Evolutionary conservation across 768 basidiomycete genomes (phyloP), one percentile per base, ranked within the genome.

Genomic region (Xerocomus potaroensis): DNA sequence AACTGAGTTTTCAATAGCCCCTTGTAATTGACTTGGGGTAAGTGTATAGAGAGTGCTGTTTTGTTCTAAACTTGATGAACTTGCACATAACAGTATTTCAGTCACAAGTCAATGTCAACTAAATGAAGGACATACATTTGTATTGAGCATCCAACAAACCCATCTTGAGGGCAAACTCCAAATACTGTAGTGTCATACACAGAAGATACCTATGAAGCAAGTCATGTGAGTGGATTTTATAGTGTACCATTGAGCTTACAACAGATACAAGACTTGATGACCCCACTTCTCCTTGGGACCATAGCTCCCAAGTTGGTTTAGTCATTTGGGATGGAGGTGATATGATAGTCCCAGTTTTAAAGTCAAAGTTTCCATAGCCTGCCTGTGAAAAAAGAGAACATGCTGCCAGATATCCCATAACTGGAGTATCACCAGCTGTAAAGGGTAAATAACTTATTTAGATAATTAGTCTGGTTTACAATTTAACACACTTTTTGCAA

Each of bases 301-400:
- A 59, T 6, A 56, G 7, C 1, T 43, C 24, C 57, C 57, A 58
- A 8, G 30, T 1, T 27, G 22, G 15, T 27, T n/a, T 8, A 12
- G 3, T 10, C 15, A 14, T 18, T 18, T 11, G 29, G 14, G 30
- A n/a, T 23, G 3, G 31, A 31, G 1, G 22, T 41, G 37, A 34
- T 37, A 8, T n/a, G 12, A 57, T 24, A 15, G 16, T 37, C 2
- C 22, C 26, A 23, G 38, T 18, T 8, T 40, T 48, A 32, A 42
- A 7, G 14, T 59, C 39, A 3, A 59, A 14, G 1, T n/a, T 51
- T 5, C 36, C 42, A 35, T n/a, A 11, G 5, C 3, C 15, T 8
- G 37, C 4, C 26, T 49, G 18, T 19, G 51, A 18, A 12, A 16
- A 11, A 8, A 57, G 5, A 10, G 29, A 34, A 12, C 55, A 56